A percentile compares a stretch with the other conserved stretches of the same genome.
Evolutionary conservation across 164 flowering plant genomes (phyloP).

Genomic region (Magnolia sinica): DNA sequence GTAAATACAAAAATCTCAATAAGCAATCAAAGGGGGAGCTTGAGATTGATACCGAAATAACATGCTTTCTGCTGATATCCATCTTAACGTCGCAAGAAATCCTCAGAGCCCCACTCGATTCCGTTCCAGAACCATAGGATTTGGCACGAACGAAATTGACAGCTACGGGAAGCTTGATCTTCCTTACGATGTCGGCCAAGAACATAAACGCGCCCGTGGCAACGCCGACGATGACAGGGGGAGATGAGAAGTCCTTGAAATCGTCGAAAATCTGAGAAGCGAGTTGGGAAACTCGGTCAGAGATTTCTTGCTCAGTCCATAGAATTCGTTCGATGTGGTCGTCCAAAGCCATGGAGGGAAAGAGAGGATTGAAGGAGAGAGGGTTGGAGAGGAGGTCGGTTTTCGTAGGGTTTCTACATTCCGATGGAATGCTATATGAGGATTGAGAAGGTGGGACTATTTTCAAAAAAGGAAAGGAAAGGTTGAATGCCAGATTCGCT

Average conservation of each 20-base stretch:
- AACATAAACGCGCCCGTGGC: slow-evolving; percentile 93
- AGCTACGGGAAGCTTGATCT: slow-evolving; percentile 44
- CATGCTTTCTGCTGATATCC: slow-evolving; percentile 66
- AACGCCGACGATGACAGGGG: slow-evolving; percentile 63
- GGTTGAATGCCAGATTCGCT: too few species aligned
- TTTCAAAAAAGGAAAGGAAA: too few species aligned
- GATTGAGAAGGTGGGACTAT: too few species aligned
- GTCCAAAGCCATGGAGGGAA: slow-evolving; percentile 29
- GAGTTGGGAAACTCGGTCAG: slow-evolving; percentile 49
- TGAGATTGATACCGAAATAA: slow-evolving; percentile 51
- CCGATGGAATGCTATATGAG: too few species aligned
- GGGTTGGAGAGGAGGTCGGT: background rate
- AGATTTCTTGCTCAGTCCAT: slow-evolving; percentile 50
- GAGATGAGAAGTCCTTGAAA: slow-evolving; percentile 24
- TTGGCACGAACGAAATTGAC: slow-evolving; percentile 69
- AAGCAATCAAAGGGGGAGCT: background rate
- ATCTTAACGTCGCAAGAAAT: slow-evolving; percentile 65
- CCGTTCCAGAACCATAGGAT: slow-evolving; percentile 79
- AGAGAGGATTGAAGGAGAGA: background rate
- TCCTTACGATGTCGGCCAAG: slow-evolving; percentile 68
- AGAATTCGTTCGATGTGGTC: slow-evolving; percentile 59
- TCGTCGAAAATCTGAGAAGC: slow-evolving; percentile 55
- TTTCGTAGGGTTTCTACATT: too few species aligned
- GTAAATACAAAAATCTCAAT: background rate
- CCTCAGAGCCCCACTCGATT: slow-evolving; percentile 54